Base-by-base conservation (phyloP, 192 early-diverging fungal genomes). In the Coemansia sp. region DNA sequence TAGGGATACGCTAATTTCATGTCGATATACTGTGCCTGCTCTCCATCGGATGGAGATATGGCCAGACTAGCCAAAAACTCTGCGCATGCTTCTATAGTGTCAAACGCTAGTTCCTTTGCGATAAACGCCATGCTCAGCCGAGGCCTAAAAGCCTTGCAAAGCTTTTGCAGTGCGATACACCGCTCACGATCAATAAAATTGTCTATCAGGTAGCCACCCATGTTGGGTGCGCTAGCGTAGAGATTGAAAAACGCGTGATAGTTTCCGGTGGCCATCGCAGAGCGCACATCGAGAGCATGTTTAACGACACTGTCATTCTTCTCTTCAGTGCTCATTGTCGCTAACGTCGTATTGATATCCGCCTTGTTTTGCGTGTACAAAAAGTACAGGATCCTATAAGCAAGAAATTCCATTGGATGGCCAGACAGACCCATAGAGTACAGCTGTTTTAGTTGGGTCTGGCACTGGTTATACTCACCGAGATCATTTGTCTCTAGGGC, bases 381-480 rank as follows among this genome's bases (percentile, higher is more conserved):
- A 54, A 92, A 86, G 76, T 99, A 99, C 21, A 99, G 75, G 16
- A 99, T 90, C 21, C 94, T 86, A 81, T 99, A 99, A 10, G 93
- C 94, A 61, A 89, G 87, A 82, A 98, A 99, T 76, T 99, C 97
- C 82, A 91, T 90, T 9, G 86, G 85, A 64, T 89, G 82, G 45
- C 95, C 96, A 21, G 84, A 71, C 21, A 93, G 74, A 39, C 88
- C 86, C 54, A 87, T 76, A 52, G 83, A 72, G 73, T 98, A 98
- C 23, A 99, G 83, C 47, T 92, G 87, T 71, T 93, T 94, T 44
- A 99, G 81, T 75, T 98, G 95, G 6, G 93, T 94, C 77, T 96
- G 94, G 74, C 96, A 98, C 71, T 97, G 96, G 68, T 99, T 99
- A 82, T 90, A 99, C 85, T 99, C 97, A 70, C 96, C 96, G 23